Conservation (phyloP, 2,329 filamentous ascomycete genomes). For the Colletotrichum zoysiae region DNA sequence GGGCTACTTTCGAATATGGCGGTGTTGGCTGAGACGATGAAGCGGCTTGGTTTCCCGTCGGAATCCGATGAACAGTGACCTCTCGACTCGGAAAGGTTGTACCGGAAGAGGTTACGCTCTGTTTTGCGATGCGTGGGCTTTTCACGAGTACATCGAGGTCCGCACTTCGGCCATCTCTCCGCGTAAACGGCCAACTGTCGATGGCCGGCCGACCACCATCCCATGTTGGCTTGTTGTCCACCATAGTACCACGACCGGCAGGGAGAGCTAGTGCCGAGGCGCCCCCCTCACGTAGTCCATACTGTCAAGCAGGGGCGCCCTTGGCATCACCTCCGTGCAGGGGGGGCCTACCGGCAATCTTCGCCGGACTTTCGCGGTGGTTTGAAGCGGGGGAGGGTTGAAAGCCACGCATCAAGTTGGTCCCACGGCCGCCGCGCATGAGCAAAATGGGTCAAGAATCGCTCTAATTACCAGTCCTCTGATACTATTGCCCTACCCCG, state of each 20-base stretch:
- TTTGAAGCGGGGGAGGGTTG: neutral
- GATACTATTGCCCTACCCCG: constrained; percentile 12
- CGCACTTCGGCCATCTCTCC: neutral
- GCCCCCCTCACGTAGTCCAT: neutral
- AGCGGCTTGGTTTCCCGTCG: neutral
- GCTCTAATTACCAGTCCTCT: neutral
- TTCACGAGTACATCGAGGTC: neutral
- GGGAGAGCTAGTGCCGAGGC: constrained; percentile 24
- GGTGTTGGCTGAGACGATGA: neutral
- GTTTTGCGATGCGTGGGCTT: neutral
- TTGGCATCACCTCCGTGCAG: neutral
- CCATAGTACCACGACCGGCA: neutral
- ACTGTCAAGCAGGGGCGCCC: neutral
- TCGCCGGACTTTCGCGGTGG: constrained; percentile 3
- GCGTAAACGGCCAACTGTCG: constrained; percentile 1
- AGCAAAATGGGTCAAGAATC: neutral
- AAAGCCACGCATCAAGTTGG: constrained; percentile 1
- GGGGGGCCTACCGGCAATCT: neutral
- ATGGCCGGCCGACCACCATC: constrained; percentile 1
- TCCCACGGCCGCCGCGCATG: neutral
- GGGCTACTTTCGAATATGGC: neutral
- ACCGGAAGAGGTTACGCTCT: neutral
- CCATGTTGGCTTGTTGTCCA: neutral
- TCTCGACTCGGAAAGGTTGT: neutral
- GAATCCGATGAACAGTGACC: neutral